phyloP scores from a whole-genome alignment of 768 basidiomycete genomes.

The Lactifluus echinatus region DNA sequence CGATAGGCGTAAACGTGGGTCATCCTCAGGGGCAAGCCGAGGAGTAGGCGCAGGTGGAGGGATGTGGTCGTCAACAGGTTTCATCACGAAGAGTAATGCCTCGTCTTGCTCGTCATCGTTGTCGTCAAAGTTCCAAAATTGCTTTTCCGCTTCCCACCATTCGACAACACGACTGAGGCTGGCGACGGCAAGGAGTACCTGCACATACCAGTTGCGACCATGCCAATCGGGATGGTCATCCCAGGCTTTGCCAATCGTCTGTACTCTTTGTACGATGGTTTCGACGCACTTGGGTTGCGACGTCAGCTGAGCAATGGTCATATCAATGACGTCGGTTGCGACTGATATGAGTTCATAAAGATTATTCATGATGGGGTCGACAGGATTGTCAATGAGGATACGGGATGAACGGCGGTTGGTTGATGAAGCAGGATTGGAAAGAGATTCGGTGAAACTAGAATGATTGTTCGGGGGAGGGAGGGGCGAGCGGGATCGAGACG shows the following conservation, averaged over 20 bases:
- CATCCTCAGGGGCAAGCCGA: constrained; percentile 44
- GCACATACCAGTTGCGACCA: constrained; percentile 96
- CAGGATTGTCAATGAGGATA: constrained; percentile 74
- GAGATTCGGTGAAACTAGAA: constrained; percentile 50
- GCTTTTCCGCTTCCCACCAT: constrained; percentile 99
- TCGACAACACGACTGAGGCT: constrained; percentile 94
- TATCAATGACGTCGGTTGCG: constrained; percentile 90
- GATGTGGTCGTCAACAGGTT: constrained; percentile 61
- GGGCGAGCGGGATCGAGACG: constrained; percentile 90
- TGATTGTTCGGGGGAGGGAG: constrained; percentile 73
- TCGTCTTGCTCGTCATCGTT: constrained; percentile 86
- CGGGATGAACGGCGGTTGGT: constrained; percentile 71
- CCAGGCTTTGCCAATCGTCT: constrained; percentile 90
- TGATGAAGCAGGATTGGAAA: constrained; percentile 24
- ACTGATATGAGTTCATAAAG: constrained; percentile 89
- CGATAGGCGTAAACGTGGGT: constrained; percentile 39
- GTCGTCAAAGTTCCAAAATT: constrained; percentile 98
- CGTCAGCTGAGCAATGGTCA: constrained; percentile 78
- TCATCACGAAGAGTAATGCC: constrained; percentile 87
- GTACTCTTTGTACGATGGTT: constrained; percentile 81
- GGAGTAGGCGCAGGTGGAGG: constrained; percentile 33
- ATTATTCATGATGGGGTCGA: constrained; percentile 83
- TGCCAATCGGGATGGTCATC: constrained; percentile 98
- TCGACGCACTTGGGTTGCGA: constrained; percentile 79
- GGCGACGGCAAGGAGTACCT: constrained; percentile 90